Percentiles rank a stretch among this genome's conserved stretches.
Conservation (phyloP, 1,284 basidiomycete species). For the Stygiomarasmius scandens region DNA sequence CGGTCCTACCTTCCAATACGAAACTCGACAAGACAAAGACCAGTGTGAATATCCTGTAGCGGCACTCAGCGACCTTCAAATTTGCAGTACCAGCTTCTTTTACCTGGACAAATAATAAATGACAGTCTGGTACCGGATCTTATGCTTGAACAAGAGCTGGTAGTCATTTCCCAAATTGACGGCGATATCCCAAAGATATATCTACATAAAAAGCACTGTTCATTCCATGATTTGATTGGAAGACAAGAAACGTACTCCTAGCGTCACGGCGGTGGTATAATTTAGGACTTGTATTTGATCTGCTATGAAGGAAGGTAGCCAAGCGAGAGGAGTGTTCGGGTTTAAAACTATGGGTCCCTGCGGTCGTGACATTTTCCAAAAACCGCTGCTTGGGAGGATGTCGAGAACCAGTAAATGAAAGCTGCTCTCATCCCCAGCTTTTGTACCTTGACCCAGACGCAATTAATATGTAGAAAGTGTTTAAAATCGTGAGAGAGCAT, state of each 20-base stretch:
- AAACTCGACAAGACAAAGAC: not conserved
- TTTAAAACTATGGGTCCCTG: no score
- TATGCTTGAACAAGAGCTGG: not conserved
- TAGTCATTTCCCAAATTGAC: constrained; percentile 1
- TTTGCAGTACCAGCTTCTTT: not conserved
- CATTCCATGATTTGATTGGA: not conserved
- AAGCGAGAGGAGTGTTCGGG: no score
- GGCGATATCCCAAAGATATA: constrained; percentile 3
- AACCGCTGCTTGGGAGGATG: no score
- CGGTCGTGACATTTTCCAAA: no score
- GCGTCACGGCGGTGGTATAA: not conserved
- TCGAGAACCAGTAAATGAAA: no score
- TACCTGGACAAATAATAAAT: constrained; percentile 5
- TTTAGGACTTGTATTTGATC: not conserved
- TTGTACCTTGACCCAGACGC: no score
- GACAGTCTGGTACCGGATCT: not conserved
- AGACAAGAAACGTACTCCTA: not conserved
- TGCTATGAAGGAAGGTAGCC: no score
- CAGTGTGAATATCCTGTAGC: not conserved
- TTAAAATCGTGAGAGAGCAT: no score
- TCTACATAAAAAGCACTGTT: no score
- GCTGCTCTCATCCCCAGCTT: no score
- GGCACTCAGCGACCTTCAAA: not conserved
- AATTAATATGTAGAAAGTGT: no score
- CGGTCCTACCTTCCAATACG: not conserved